These are phyloP conservation scores for Marasmius sp. DNA, from an alignment of 1,284 basidiomycete genomes.

Conservation along the genomic window DNA sequence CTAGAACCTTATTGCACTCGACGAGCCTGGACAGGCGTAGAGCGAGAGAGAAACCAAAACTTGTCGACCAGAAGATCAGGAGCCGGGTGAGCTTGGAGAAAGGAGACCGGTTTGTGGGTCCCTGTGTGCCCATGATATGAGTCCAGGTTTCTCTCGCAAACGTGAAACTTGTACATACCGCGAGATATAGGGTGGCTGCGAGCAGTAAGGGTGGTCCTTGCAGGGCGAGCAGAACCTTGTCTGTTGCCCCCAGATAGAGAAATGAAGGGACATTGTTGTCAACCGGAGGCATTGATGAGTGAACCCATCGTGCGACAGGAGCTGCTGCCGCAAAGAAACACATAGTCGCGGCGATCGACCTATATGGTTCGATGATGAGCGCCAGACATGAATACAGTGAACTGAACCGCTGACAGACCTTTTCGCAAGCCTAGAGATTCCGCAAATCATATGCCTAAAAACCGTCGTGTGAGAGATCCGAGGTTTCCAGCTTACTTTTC, in stretches of 20 bases:
- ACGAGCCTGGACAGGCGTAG: conserved; percentile 58
- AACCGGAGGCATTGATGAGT: conserved; percentile 27
- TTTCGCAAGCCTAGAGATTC: conserved; percentile 58
- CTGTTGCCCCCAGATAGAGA: conserved; percentile 32
- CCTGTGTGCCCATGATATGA: background rate
- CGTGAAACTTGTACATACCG: background rate
- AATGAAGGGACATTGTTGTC: conserved; percentile 21
- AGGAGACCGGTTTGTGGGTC: conserved; percentile 1
- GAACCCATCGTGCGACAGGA: conserved; percentile 42
- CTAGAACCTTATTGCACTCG: conserved; percentile 50
- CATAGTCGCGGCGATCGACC: conserved; percentile 43
- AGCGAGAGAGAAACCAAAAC: conserved; percentile 56
- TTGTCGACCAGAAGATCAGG: conserved; percentile 40
- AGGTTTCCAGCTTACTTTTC: conserved; percentile 1
- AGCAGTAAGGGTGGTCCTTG: conserved; percentile 37
- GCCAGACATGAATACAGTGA: background rate
- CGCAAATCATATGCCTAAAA: conserved; percentile 67
- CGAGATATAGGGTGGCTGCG: conserved; percentile 15
- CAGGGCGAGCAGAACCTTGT: conserved; percentile 34
- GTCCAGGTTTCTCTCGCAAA: background rate
- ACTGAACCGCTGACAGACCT: conserved; percentile 34
- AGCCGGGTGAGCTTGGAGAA: conserved; percentile 25
- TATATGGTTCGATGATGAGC: conserved; percentile 5
- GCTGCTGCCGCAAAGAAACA: conserved; percentile 56
- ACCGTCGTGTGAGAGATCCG: conserved; percentile 4